phyloP scores from a whole-genome alignment of 2,329 filamentous ascomycete genomes.

The Arthrobotrys megalospora region DNA sequence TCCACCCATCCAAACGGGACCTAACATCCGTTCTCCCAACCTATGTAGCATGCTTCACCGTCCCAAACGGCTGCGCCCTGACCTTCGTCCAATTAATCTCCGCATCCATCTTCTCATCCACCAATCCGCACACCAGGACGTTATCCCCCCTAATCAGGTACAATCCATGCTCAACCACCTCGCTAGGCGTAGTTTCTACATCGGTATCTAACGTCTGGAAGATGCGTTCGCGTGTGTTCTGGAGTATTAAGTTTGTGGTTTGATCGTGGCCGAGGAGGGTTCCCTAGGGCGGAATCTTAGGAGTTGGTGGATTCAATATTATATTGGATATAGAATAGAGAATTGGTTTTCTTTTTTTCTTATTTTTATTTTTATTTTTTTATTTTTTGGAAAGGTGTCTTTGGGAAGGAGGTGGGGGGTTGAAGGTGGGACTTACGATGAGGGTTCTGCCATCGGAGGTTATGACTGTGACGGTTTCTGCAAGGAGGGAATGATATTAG shows the following conservation, averaged over 20 bases:
- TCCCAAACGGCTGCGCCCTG: conserved; percentile 84
- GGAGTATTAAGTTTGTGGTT: conserved; percentile 91
- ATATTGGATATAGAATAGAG: conserved; percentile 19
- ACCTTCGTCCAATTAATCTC: conserved; percentile 96
- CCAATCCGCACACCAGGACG: conserved; percentile 88
- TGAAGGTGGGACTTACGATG: conserved; percentile 67
- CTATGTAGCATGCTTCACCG: conserved; percentile 79
- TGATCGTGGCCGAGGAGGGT: conserved; percentile 89
- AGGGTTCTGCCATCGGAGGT: conserved; percentile 92
- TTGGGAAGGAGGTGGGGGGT: neutral
- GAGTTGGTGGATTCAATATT: conserved; percentile 56
- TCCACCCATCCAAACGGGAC: neutral
- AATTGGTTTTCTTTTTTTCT: no score
- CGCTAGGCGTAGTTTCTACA: conserved; percentile 75
- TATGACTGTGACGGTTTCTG: conserved; percentile 92
- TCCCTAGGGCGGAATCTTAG: conserved; percentile 69
- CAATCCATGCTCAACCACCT: conserved; percentile 85
- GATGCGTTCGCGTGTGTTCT: conserved; percentile 86
- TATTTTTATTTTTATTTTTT: no score
- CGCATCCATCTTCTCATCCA: conserved; percentile 89
- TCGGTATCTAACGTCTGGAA: conserved; percentile 86
- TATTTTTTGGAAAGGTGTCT: no score
- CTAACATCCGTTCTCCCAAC: neutral
- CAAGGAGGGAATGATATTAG: conserved; percentile 10
- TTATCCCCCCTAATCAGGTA: conserved; percentile 96